Conservation (phyloP, 164 flowering plant genomes). For the Saururus chinensis region DNA sequence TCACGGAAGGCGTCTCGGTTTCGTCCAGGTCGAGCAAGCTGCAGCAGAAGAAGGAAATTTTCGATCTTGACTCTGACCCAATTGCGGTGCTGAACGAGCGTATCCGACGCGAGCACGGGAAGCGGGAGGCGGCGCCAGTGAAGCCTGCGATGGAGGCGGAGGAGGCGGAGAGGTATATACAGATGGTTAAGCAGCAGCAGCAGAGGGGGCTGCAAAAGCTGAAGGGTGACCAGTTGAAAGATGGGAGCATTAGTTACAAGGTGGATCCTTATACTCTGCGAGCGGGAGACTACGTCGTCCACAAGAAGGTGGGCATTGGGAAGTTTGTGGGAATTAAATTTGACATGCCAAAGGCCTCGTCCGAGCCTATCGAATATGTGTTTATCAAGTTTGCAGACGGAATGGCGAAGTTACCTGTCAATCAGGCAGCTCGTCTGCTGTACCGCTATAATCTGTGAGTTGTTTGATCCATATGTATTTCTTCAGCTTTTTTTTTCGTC, state of each 20-base stretch:
- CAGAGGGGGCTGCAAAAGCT: constrained; percentile 81
- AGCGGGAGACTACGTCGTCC: constrained; percentile 89
- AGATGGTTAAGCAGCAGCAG: constrained; percentile 81
- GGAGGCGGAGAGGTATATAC: constrained; percentile 81
- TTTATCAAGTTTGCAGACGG: constrained; percentile 93
- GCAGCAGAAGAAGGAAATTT: constrained; percentile 7
- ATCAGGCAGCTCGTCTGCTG: constrained; percentile 80
- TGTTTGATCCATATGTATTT: background rate
- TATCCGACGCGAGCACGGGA: constrained; percentile 48
- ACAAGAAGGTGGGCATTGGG: constrained; percentile 90
- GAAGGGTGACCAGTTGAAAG: constrained; percentile 35
- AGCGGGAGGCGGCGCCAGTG: constrained; percentile 24
- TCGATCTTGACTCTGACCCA: constrained; percentile 25
- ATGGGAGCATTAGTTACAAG: constrained; percentile 43
- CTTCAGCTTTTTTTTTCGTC: background rate
- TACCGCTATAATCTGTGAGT: constrained; percentile 86
- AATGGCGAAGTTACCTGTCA: constrained; percentile 88
- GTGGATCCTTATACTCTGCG: constrained; percentile 76
- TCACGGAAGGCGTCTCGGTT: constrained; percentile 21
- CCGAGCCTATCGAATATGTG: constrained; percentile 57
- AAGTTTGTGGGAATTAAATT: constrained; percentile 67
- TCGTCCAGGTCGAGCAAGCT: constrained; percentile 3
- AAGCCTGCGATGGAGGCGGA: constrained; percentile 36
- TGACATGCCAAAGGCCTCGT: constrained; percentile 42
- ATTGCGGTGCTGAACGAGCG: constrained; percentile 56